These are phyloP conservation scores for Pseudopyricularia cyperi DNA, from an alignment of 2,329 filamentous ascomycete genomes.

Conservation along the genomic window DNA sequence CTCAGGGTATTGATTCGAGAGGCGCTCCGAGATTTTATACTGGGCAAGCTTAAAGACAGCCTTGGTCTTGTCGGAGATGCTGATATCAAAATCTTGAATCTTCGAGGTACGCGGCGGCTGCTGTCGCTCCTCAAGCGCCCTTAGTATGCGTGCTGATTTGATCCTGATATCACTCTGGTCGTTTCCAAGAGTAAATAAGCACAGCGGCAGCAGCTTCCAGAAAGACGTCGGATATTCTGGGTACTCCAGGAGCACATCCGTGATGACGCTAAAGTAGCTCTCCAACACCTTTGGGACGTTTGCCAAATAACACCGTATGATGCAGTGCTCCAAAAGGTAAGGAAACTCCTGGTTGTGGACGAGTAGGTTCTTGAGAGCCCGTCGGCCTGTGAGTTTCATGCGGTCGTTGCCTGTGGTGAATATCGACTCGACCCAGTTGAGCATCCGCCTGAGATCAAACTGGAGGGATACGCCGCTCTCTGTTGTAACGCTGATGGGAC, in stretches of 20 bases:
- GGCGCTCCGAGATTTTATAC: slow-evolving; percentile 85
- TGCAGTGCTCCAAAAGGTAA: slow-evolving; percentile 77
- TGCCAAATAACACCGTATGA: slow-evolving; percentile 79
- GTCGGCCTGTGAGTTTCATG: slow-evolving; percentile 78
- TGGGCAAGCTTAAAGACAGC: slow-evolving; percentile 96
- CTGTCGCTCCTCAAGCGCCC: slow-evolving; percentile 71
- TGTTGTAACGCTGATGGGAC: slow-evolving; percentile 74
- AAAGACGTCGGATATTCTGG: slow-evolving; percentile 74
- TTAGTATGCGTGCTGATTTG: slow-evolving; percentile 71
- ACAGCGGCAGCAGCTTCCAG: slow-evolving; percentile 81
- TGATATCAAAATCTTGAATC: slow-evolving; percentile 94
- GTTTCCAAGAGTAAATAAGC: slow-evolving; percentile 84
- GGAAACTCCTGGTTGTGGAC: slow-evolving; percentile 79
- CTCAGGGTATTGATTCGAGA: slow-evolving; percentile 80
- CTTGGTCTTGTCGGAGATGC: slow-evolving; percentile 95
- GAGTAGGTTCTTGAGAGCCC: slow-evolving; percentile 81
- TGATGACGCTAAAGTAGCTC: slow-evolving; percentile 90
- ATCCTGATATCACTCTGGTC: slow-evolving; percentile 80
- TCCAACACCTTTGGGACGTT: slow-evolving; percentile 73
- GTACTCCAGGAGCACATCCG: slow-evolving; percentile 71
- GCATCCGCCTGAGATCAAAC: slow-evolving; percentile 85
- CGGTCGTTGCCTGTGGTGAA: slow-evolving; percentile 87
- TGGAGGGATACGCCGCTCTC: slow-evolving; percentile 79
- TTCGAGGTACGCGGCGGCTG: slow-evolving; percentile 60
- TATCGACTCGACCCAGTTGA: slow-evolving; percentile 90